Evolutionary conservation across 139 green algal genomes (phyloP).

Genomic region (Chlamydomonas sp.): DNA sequence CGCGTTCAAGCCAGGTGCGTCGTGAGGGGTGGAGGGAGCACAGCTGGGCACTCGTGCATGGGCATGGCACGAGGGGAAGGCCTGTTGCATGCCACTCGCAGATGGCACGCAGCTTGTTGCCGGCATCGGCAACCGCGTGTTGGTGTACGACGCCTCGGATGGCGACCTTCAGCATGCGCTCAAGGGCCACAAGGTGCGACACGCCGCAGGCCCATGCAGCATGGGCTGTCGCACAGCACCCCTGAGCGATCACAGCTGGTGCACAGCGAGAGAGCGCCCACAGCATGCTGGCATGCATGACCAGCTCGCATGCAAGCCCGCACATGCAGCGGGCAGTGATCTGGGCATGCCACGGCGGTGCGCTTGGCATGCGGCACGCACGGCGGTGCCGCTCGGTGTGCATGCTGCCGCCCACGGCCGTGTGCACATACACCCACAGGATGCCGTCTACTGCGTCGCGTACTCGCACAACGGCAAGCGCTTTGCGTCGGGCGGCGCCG

Average conservation of each 20-base stretch:
- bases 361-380: no score
- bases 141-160: conserved; percentile 65
- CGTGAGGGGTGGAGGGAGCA: neutral
- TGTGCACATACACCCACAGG: conserved; percentile 31
- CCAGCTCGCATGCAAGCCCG: neutral
- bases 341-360: no score
- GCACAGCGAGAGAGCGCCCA: no score
- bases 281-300: neutral
- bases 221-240: no score
- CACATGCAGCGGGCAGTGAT: no score
- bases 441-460: conserved; percentile 68
- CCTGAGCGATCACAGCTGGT: no score
- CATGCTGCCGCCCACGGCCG: no score
- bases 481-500: conserved; percentile 74
- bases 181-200: conserved; percentile 64
- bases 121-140: conserved; percentile 61
- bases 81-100: conserved; percentile 17
- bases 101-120: conserved; percentile 69
- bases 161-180: conserved; percentile 69
- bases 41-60: neutral
- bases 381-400: no score
- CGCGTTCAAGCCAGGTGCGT: conserved; percentile 57
- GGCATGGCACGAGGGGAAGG: neutral
- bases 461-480: conserved; percentile 72
- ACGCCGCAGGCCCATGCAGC: no score